Evolutionary conservation across 2,329 filamentous ascomycete species (phyloP).

Genomic region (Botrytis squamosa): DNA sequence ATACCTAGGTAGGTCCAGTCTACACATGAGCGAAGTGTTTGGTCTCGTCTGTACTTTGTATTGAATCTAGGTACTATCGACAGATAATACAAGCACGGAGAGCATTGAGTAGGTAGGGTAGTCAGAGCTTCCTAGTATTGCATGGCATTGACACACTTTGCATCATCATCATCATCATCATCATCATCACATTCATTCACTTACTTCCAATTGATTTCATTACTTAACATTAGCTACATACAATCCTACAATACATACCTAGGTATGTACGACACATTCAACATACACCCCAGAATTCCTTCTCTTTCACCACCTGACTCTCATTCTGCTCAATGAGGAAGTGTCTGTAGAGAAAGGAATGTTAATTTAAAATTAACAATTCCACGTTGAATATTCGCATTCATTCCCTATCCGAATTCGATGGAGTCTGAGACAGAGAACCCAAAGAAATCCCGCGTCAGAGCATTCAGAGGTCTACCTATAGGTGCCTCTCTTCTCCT

Average conservation of each 20-base stretch:
- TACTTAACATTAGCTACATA: neutral
- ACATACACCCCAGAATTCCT: neutral
- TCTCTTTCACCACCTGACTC: neutral
- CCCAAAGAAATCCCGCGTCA: neutral
- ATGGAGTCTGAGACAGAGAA: neutral
- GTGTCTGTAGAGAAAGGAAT: neutral
- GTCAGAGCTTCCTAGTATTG: neutral
- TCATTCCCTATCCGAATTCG: constrained; percentile 7
- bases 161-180: neutral
- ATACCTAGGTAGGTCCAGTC: neutral
- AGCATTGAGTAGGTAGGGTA: too few species aligned
- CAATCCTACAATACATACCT: neutral
- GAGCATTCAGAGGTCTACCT: neutral
- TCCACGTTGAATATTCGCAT: neutral
- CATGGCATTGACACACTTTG: neutral
- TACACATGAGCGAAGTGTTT: neutral
- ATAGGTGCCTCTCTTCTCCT: neutral
- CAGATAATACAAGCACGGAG: neutral
- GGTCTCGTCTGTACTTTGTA: neutral
- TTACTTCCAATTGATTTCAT: neutral
- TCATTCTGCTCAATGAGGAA: neutral
- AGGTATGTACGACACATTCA: neutral
- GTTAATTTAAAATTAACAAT: neutral
- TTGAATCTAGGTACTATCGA: neutral
- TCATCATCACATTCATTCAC: neutral